Conservation (phyloP, 192 early-diverging fungal species). For the Coemansia sp. region DNA sequence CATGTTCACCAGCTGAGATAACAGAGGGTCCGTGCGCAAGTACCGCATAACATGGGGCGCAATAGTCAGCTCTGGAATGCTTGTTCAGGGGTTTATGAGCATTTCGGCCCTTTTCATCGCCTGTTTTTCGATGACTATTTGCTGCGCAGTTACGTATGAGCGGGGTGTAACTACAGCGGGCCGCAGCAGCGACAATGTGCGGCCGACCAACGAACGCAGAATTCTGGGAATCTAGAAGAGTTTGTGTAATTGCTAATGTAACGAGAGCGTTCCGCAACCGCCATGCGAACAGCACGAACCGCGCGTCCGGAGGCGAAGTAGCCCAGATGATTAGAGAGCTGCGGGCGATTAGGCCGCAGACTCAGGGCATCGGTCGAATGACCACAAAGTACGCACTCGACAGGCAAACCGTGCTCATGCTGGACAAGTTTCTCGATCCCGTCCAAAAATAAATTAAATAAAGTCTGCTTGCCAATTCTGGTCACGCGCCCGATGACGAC, state of each 20-base stretch:
- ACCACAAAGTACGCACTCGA: slow-evolving; percentile 27
- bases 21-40: slow-evolving; percentile 61
- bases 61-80: slow-evolving; percentile 25
- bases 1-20: slow-evolving; percentile 81
- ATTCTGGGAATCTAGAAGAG: not conserved
- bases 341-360: not conserved
- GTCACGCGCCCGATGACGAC: no score
- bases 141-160: not conserved
- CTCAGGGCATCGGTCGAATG: not conserved
- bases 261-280: no score
- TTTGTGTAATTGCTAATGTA: not conserved
- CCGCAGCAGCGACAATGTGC: not conserved
- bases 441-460: not conserved
- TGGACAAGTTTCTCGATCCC: slow-evolving; percentile 12
- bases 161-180: not conserved
- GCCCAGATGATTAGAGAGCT: slow-evolving; percentile 6
- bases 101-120: slow-evolving; percentile 12
- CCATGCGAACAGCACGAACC: slow-evolving; percentile 11
- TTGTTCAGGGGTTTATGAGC: slow-evolving; percentile 22
- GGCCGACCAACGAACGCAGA: slow-evolving; percentile 3
- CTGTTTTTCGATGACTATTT: not conserved
- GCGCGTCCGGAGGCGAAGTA: slow-evolving; percentile 13
- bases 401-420: not conserved
- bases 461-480: no score
- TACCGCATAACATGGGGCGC: slow-evolving; percentile 38